Evolutionary conservation across 176 grass and related monocot genomes (phyloP).

Genomic region (Phyllostachys edulis): DNA sequence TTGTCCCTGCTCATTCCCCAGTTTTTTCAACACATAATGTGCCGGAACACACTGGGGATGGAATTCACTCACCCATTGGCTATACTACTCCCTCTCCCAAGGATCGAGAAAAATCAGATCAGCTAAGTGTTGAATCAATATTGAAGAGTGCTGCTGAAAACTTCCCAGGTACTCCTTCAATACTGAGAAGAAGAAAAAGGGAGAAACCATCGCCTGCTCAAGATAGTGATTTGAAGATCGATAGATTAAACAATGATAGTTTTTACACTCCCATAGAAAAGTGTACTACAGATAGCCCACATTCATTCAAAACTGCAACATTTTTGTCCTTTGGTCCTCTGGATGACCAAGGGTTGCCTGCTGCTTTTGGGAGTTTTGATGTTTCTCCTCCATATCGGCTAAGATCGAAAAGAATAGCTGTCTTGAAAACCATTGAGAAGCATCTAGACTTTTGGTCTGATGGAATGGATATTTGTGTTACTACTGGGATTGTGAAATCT

Average conservation of each 20-base stretch:
- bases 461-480: constrained; percentile 27
- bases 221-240: constrained; percentile 36
- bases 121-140: constrained; percentile 62
- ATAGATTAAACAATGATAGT: constrained; percentile 38
- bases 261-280: constrained; percentile 43
- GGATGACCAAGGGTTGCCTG: constrained; percentile 24
- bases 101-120: constrained; percentile 22
- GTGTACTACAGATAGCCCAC: constrained; percentile 21
- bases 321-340: constrained; percentile 39
- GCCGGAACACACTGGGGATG: constrained; percentile 8
- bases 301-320: constrained; percentile 42
- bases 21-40: constrained; percentile 30
- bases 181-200: constrained; percentile 72
- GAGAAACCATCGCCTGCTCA: constrained; percentile 31
- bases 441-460: constrained; percentile 78
- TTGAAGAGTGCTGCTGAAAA: constrained; percentile 81
- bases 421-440: constrained; percentile 73
- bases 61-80: constrained; percentile 20
- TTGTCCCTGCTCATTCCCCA: constrained; percentile 36
- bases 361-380: constrained; percentile 50
- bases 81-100: constrained; percentile 34
- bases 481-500: neutral
- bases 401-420: constrained; percentile 68
- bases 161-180: constrained; percentile 76
- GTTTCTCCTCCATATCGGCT: constrained; percentile 76